phyloP scores from a whole-genome alignment of 331 rosid species.

The Quercus phellos region DNA sequence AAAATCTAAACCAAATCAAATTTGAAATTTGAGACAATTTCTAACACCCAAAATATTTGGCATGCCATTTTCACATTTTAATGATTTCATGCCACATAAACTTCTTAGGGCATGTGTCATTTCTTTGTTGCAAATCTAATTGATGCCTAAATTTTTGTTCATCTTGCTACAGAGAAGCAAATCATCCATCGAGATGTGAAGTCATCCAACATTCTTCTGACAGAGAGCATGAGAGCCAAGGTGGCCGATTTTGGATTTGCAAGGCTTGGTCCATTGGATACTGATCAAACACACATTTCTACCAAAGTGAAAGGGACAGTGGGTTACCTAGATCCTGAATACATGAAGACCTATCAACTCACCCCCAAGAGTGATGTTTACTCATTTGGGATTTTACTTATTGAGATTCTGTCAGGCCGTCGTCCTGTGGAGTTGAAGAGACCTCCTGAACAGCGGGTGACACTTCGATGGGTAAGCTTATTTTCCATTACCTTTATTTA shows the following conservation, averaged over 20 bases:
- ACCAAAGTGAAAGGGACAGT: slow-evolving; percentile 97
- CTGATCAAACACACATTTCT: slow-evolving; percentile 80
- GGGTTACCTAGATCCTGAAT: slow-evolving; percentile 94
- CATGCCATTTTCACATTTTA: neutral
- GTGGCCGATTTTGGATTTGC: slow-evolving; percentile 99
- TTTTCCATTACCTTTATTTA: slow-evolving; percentile 11
- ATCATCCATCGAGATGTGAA: slow-evolving; percentile 95
- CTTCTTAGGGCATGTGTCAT: slow-evolving; percentile 1
- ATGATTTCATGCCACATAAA: slow-evolving; percentile 1
- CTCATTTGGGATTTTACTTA: slow-evolving; percentile 87
- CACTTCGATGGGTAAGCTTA: slow-evolving; percentile 83
- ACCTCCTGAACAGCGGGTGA: slow-evolving; percentile 65
- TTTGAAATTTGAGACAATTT: too few species aligned
- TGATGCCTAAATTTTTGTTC: slow-evolving; percentile 21
- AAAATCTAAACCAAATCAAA: too few species aligned
- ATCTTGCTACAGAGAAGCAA: slow-evolving; percentile 65
- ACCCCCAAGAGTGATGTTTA: slow-evolving; percentile 90
- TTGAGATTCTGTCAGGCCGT: slow-evolving; percentile 83
- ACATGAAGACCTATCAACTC: slow-evolving; percentile 90
- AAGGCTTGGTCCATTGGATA: slow-evolving; percentile 65
- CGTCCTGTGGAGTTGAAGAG: slow-evolving; percentile 85
- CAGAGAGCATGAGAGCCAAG: slow-evolving; percentile 92
- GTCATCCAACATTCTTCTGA: slow-evolving; percentile 91
- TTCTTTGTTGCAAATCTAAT: slow-evolving; percentile 2
- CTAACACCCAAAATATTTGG: neutral